Evolutionary conservation across 192 early-diverging fungal genomes (phyloP).

Genomic region (Backusella morwellensis): DNA sequence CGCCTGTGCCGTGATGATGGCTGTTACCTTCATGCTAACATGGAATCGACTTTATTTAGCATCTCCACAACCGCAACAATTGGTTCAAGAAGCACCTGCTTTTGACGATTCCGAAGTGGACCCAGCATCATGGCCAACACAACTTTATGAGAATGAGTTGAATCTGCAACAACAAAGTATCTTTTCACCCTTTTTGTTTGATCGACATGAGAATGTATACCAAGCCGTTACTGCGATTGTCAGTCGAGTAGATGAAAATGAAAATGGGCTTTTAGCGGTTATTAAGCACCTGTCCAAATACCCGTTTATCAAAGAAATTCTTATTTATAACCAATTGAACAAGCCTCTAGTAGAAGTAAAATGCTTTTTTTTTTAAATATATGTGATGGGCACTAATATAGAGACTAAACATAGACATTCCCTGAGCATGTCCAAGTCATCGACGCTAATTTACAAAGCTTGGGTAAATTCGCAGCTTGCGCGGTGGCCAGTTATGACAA

Average conservation of each 20-base stretch:
- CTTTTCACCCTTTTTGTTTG: neutral
- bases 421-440: slow-evolving; percentile 29
- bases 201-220: neutral
- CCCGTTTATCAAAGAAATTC: slow-evolving; percentile 56
- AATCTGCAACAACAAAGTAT: neutral
- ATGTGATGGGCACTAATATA: neutral
- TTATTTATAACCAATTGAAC: slow-evolving; percentile 51
- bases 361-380: neutral
- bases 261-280: slow-evolving; percentile 35
- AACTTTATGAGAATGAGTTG: neutral
- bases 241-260: slow-evolving; percentile 2
- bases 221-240: slow-evolving; percentile 47
- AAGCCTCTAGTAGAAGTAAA: slow-evolving; percentile 11
- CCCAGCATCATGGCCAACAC: neutral
- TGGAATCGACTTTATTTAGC: neutral
- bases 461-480: slow-evolving; percentile 37
- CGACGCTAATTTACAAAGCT: slow-evolving; percentile 48
- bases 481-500: slow-evolving; percentile 42
- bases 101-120: neutral
- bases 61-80: neutral
- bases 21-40: neutral
- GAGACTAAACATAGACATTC: neutral
- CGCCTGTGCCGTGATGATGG: neutral
- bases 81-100: neutral
- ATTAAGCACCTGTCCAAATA: slow-evolving; percentile 48